phyloP scores from a whole-genome alignment of 805 yeast species.

The Diddensiella transvaalensis region DNA sequence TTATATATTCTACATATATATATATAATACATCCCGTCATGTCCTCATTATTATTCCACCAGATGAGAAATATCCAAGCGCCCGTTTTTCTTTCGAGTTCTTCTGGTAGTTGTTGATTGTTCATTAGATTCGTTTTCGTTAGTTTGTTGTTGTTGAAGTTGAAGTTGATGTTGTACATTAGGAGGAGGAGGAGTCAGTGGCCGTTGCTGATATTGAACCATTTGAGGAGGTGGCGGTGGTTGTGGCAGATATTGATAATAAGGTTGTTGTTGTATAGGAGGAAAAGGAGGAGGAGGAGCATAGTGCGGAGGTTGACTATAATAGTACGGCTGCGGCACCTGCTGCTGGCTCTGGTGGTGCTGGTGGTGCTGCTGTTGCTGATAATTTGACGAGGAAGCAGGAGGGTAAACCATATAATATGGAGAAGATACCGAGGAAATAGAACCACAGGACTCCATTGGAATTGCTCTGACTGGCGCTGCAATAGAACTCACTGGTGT shows the following conservation, averaged over 20 bases:
- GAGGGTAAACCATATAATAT: too few species aligned
- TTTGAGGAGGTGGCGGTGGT: constrained; percentile 1
- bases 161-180: not conserved
- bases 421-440: too few species aligned
- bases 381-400: not conserved
- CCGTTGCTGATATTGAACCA: not conserved
- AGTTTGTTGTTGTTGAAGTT: too few species aligned
- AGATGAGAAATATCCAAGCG: not conserved
- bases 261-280: not conserved
- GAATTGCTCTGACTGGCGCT: constrained; percentile 19
- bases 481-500: constrained; percentile 30
- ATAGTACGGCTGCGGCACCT: constrained; percentile 3
- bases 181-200: not conserved
- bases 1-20: not conserved
- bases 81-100: not conserved
- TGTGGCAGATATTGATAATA: not conserved
- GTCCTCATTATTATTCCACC: not conserved
- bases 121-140: too few species aligned
- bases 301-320: constrained; percentile 1
- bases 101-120: not conserved
- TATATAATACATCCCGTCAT: not conserved
- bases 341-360: constrained; percentile 8
- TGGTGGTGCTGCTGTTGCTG: constrained; percentile 5
- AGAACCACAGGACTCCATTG: too few species aligned
- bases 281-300: constrained; percentile 1